Evolutionary conservation across 2,329 filamentous ascomycete species (phyloP).

Genomic region (Penicillium thymicola): DNA sequence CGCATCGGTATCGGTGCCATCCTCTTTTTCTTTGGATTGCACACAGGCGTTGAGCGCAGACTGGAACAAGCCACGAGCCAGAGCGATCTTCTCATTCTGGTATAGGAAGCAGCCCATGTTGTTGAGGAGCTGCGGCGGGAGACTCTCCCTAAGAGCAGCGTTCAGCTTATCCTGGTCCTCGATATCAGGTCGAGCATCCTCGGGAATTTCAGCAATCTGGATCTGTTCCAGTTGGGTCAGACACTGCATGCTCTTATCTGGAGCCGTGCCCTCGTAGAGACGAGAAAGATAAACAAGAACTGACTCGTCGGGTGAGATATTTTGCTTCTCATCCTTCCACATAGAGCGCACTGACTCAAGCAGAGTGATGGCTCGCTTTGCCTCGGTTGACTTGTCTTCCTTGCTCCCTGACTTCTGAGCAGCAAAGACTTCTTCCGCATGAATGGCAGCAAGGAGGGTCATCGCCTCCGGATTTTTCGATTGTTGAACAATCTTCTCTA

Average conservation of each 20-base stretch:
- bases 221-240: conserved; percentile 88
- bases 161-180: conserved; percentile 58
- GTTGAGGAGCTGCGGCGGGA: conserved; percentile 89
- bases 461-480: conserved; percentile 82
- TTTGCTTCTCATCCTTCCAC: conserved; percentile 93
- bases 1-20: conserved; percentile 78
- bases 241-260: conserved; percentile 89
- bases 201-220: conserved; percentile 73
- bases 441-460: conserved; percentile 84
- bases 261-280: conserved; percentile 79
- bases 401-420: conserved; percentile 74
- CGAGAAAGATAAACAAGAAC: conserved; percentile 89
- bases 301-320: conserved; percentile 73
- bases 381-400: conserved; percentile 81
- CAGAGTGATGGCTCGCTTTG: conserved; percentile 79
- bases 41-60: conserved; percentile 86
- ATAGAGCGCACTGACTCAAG: conserved; percentile 79
- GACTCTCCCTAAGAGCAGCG: conserved; percentile 66
- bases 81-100: conserved; percentile 75
- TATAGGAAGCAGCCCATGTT: conserved; percentile 97
- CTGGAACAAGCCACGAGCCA: conserved; percentile 84
- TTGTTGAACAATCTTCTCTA: conserved; percentile 92
- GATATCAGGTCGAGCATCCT: conserved; percentile 62
- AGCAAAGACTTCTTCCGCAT: conserved; percentile 89
- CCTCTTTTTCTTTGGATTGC: conserved; percentile 71